phyloP scores from a whole-genome alignment of 2,329 filamentous ascomycete species.

The Lasiodiplodia theobromae region DNA sequence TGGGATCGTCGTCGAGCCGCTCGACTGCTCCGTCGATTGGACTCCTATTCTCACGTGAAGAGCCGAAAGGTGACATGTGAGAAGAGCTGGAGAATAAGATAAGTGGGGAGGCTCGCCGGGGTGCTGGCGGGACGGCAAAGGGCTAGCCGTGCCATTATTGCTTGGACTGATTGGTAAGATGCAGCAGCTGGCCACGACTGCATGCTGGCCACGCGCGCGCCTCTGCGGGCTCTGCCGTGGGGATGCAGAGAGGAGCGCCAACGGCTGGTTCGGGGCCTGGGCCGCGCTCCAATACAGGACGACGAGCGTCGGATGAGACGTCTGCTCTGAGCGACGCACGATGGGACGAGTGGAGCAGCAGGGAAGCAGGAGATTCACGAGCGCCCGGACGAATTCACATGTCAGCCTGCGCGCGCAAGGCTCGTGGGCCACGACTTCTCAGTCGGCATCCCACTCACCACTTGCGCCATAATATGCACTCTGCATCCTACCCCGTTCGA shows the following conservation, averaged over 20 bases:
- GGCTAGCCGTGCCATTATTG: too few species aligned
- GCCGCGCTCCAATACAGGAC: neutral
- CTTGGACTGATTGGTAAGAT: neutral
- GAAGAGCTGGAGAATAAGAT: slow-evolving; percentile 4
- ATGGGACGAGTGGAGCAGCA: slow-evolving; percentile 11
- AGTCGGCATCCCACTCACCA: neutral
- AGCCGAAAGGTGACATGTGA: slow-evolving; percentile 5
- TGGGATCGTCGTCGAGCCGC: slow-evolving; percentile 21
- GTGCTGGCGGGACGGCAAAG: neutral
- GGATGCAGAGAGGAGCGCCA: neutral
- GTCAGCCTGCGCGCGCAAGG: neutral
- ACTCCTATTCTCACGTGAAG: slow-evolving; percentile 13
- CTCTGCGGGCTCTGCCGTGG: neutral
- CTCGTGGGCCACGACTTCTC: slow-evolving; percentile 18
- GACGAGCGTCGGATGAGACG: neutral
- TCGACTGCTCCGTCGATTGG: too few species aligned
- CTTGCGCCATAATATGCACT: neutral
- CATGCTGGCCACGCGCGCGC: slow-evolving; percentile 17
- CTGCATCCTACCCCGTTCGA: slow-evolving; percentile 1
- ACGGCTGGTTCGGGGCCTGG: neutral
- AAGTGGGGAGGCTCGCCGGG: slow-evolving; percentile 17
- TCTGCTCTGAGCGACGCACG: neutral
- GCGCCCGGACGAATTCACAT: slow-evolving; percentile 22
- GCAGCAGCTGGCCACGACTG: neutral
- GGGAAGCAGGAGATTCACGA: slow-evolving; percentile 17